Percentiles rank a stretch among this genome's conserved stretches.
Conservation (phyloP, 768 basidiomycete species). For the Exidia glandulosa region DNA sequence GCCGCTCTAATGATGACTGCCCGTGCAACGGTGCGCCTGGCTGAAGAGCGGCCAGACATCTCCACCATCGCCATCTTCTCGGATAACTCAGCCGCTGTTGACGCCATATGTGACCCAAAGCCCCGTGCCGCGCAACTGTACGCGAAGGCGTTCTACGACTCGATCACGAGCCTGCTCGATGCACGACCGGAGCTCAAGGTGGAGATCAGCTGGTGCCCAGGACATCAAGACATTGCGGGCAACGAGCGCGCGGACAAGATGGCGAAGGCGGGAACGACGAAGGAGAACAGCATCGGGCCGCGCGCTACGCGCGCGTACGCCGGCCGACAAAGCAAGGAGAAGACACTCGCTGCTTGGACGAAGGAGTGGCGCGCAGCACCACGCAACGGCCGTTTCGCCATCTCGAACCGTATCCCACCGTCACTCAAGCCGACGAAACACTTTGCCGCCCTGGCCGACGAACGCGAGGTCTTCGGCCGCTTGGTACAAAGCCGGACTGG, state of each 20-base stretch:
- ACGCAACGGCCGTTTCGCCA: neutral
- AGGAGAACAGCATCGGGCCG: neutral
- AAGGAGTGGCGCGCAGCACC: neutral
- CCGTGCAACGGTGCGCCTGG: slow-evolving; percentile 2
- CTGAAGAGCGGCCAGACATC: neutral
- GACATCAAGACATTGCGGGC: slow-evolving; percentile 12
- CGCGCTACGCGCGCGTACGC: neutral
- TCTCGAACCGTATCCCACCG: neutral
- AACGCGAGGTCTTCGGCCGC: neutral
- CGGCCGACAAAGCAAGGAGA: neutral
- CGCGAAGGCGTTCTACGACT: slow-evolving; percentile 9
- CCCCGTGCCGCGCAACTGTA: slow-evolving; percentile 10
- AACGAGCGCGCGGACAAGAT: slow-evolving; percentile 17
- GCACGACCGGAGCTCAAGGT: slow-evolving; percentile 1
- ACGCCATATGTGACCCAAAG: neutral
- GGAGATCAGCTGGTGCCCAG: slow-evolving; percentile 15
- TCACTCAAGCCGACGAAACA: neutral
- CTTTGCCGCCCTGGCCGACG: neutral
- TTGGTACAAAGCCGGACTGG: neutral
- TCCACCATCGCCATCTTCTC: slow-evolving; percentile 4
- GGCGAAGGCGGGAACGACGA: slow-evolving; percentile 9
- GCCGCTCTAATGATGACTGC: slow-evolving; percentile 13
- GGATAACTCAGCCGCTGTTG: slow-evolving; percentile 9
- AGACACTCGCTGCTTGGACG: neutral
- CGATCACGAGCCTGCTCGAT: slow-evolving; percentile 9